Percentiles rank a stretch among this genome's conserved stretches.
phyloP scores from a whole-genome alignment of 2,329 filamentous ascomycete species.

The Aureobasidium uvarum region DNA sequence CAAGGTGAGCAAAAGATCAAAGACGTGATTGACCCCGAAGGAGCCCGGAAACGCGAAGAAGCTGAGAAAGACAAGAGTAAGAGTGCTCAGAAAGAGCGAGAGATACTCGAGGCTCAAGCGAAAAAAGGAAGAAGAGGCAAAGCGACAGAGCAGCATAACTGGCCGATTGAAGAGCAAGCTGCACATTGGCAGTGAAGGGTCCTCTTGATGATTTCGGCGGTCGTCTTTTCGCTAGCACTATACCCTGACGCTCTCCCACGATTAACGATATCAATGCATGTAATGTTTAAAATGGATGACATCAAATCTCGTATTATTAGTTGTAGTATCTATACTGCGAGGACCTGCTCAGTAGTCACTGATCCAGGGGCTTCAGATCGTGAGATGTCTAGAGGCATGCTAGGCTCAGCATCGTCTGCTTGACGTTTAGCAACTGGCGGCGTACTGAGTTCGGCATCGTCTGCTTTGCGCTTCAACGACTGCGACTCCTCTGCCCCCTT shows the following conservation, averaged over 20 bases:
- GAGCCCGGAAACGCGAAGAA: slow-evolving; percentile 49
- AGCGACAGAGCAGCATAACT: slow-evolving; percentile 32
- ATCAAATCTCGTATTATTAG: neutral
- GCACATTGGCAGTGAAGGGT: neutral
- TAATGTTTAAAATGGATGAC: neutral
- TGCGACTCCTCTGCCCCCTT: slow-evolving; percentile 31
- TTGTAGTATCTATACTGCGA: slow-evolving; percentile 30
- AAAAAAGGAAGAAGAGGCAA: slow-evolving; percentile 48
- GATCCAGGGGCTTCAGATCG: slow-evolving; percentile 34
- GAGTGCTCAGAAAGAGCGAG: slow-evolving; percentile 61
- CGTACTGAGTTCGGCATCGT: slow-evolving; percentile 5
- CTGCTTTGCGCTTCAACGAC: slow-evolving; percentile 28
- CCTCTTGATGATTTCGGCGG: neutral
- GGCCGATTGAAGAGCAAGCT: slow-evolving; percentile 18
- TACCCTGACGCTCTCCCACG: neutral
- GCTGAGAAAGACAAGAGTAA: slow-evolving; percentile 58
- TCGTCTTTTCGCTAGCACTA: neutral
- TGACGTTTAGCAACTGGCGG: slow-evolving; percentile 32
- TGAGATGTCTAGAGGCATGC: slow-evolving; percentile 34
- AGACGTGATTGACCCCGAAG: slow-evolving; percentile 61
- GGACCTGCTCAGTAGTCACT: slow-evolving; percentile 32
- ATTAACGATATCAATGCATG: neutral
- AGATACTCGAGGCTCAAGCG: slow-evolving; percentile 44
- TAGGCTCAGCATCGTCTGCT: slow-evolving; percentile 33
- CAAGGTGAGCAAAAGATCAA: slow-evolving; percentile 54